A percentile compares a stretch with the other conserved stretches of the same genome.
Evolutionary conservation across 116 monocot species (phyloP).

Genomic region (Phalaenopsis hybrid): DNA sequence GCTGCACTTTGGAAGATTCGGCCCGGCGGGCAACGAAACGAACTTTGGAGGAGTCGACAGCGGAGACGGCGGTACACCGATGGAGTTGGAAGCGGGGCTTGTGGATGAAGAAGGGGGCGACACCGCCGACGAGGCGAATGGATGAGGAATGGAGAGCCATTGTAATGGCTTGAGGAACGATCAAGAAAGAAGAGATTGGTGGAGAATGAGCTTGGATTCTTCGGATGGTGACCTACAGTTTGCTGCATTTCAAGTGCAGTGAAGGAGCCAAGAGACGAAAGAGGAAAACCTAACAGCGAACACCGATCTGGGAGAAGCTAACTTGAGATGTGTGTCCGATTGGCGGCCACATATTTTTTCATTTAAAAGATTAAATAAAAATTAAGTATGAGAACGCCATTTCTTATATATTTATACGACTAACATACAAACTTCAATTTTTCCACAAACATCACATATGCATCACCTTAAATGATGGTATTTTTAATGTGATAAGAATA

Average conservation of each 20-base stretch:
- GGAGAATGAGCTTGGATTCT: not conserved
- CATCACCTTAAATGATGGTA: too few species aligned
- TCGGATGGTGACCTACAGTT: not conserved
- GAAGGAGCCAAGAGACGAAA: too few species aligned
- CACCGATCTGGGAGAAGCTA: too few species aligned
- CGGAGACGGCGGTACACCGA: constrained; percentile 11
- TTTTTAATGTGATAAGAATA: constrained; percentile 32
- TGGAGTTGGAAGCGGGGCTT: not conserved
- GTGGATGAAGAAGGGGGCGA: not conserved
- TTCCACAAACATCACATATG: too few species aligned
- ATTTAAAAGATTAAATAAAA: too few species aligned
- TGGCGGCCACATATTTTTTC: too few species aligned
- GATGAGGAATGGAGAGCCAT: constrained; percentile 26
- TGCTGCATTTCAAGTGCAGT: too few species aligned
- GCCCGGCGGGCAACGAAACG: constrained; percentile 74
- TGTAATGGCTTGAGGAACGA: not conserved
- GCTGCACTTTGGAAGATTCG: constrained; percentile 61
- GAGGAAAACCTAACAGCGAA: too few species aligned
- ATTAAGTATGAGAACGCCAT: too few species aligned
- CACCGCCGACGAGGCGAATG: not conserved
- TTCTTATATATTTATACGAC: too few species aligned
- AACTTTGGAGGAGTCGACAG: constrained; percentile 51
- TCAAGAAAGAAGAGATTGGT: not conserved
- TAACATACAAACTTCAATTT: too few species aligned
- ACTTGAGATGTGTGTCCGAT: too few species aligned